Evolutionary conservation across 208 protist genomes (phyloP).

Genomic region (Trichomonas vaginalis): DNA sequence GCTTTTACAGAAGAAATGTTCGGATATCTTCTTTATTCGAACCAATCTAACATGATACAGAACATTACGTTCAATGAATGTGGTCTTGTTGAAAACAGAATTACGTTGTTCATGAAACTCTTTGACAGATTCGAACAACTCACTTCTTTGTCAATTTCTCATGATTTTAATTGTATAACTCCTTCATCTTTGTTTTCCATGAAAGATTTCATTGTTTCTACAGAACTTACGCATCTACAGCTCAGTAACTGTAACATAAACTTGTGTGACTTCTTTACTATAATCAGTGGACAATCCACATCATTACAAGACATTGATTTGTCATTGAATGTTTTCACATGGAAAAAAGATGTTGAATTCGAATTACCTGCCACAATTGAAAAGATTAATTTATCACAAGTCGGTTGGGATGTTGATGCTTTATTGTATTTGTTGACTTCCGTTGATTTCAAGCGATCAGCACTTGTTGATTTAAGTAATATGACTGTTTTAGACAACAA

Average conservation of each 20-base stretch:
- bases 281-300: not conserved
- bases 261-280: not conserved
- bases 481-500: not conserved
- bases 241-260: not conserved
- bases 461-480: not conserved
- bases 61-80: not conserved
- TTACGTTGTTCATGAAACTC: not conserved
- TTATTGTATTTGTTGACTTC: not conserved
- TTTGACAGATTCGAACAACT: not conserved
- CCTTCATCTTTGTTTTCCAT: not conserved
- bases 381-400: not conserved
- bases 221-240: not conserved
- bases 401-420: not conserved
- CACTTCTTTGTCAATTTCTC: not conserved
- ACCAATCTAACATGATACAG: not conserved
- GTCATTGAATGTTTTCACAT: not conserved
- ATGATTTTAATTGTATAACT: not conserved
- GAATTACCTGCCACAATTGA: not conserved
- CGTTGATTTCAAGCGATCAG: not conserved
- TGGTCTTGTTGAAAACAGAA: not conserved
- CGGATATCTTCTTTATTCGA: not conserved
- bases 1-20: not conserved
- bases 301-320: not conserved
- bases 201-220: not conserved
- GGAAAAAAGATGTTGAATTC: not conserved